A percentile compares a stretch with the other conserved stretches of the same genome.
Evolutionary conservation across 2,329 filamentous ascomycete species (phyloP).

Genomic region (Cercospora brassicicola): DNA sequence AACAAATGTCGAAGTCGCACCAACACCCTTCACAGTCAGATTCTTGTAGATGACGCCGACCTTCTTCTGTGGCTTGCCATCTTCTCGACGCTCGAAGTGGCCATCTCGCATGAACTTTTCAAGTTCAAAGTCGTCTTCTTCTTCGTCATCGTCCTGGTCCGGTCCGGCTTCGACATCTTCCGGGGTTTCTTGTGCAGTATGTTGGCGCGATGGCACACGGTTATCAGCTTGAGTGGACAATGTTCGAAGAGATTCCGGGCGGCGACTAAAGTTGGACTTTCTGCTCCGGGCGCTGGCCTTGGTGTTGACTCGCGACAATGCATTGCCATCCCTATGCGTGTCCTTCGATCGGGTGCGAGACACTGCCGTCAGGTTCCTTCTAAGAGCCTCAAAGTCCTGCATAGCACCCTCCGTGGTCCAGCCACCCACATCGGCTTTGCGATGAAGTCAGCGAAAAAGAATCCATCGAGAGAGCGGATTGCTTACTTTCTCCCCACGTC

Average conservation of each 20-base stretch:
- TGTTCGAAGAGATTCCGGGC: slow-evolving; percentile 10
- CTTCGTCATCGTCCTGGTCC: slow-evolving; percentile 46
- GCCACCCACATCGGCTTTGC: slow-evolving; percentile 51
- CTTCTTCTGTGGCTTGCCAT: slow-evolving; percentile 69
- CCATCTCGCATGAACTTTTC: slow-evolving; percentile 71
- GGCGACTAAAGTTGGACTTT: slow-evolving; percentile 21
- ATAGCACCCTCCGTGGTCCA: slow-evolving; percentile 56
- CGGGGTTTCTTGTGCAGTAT: slow-evolving; percentile 15
- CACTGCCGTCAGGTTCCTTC: slow-evolving; percentile 56
- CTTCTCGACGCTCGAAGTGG: slow-evolving; percentile 70
- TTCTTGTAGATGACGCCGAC: slow-evolving; percentile 76
- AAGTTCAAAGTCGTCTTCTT: slow-evolving; percentile 63
- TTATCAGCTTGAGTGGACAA: slow-evolving; percentile 19
- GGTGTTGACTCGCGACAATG: slow-evolving; percentile 26
- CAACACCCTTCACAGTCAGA: slow-evolving; percentile 70
- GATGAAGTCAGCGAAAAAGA: background rate
- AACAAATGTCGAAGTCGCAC: slow-evolving; percentile 66
- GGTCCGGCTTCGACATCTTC: slow-evolving; percentile 46
- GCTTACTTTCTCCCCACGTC: slow-evolving; percentile 60
- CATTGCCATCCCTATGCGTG: slow-evolving; percentile 24
- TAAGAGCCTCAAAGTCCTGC: slow-evolving; percentile 60
- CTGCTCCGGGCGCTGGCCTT: slow-evolving; percentile 28
- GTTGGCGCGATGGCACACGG: slow-evolving; percentile 28
- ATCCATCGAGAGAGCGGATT: too few relatives aligned
- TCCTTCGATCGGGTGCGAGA: slow-evolving; percentile 47